A percentile compares a stretch with the other conserved stretches of the same genome.
phyloP scores from a whole-genome alignment of 176 grass and related monocot species.

The Oryza brachyantha region DNA sequence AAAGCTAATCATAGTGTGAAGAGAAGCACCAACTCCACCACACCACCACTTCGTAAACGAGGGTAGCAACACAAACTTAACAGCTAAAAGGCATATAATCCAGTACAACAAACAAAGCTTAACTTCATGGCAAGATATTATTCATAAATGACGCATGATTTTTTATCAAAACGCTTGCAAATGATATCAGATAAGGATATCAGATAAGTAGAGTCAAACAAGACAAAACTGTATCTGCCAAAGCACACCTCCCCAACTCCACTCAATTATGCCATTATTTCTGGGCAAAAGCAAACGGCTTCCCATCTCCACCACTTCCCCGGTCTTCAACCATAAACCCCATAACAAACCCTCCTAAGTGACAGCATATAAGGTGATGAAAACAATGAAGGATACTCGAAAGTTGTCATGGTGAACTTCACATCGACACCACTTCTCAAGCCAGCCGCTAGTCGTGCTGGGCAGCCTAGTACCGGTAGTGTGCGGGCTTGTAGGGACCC shows the following conservation, averaged over 20 bases:
- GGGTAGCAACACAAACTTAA: background rate
- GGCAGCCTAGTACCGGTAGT: slow-evolving; percentile 76
- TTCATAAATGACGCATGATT: background rate
- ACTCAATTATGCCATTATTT: slow-evolving; percentile 41
- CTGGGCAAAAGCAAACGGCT: slow-evolving; percentile 14
- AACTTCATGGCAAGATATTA: background rate
- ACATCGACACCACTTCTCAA: background rate
- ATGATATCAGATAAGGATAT: slow-evolving; percentile 47
- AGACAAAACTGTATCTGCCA: slow-evolving; percentile 23
- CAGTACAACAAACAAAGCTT: background rate
- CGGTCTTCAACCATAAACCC: slow-evolving; percentile 22
- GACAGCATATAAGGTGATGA: background rate
- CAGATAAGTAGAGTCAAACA: slow-evolving; percentile 22
- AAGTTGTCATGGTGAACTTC: background rate
- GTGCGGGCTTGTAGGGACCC: slow-evolving; percentile 80
- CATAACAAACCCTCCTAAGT: slow-evolving; percentile 20
- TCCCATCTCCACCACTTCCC: background rate
- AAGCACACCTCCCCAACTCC: background rate
- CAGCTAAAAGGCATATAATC: background rate
- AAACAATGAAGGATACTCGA: slow-evolving; percentile 14
- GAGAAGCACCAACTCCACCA: too few species aligned
- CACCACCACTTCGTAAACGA: background rate
- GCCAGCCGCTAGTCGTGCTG: slow-evolving; percentile 16
- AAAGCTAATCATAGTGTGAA: too few species aligned
- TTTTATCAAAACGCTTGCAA: slow-evolving; percentile 7